These are phyloP conservation scores for Hyparrhenia diplandra DNA, from an alignment of 176 grass and related monocot genomes.

Conservation along the genomic window DNA sequence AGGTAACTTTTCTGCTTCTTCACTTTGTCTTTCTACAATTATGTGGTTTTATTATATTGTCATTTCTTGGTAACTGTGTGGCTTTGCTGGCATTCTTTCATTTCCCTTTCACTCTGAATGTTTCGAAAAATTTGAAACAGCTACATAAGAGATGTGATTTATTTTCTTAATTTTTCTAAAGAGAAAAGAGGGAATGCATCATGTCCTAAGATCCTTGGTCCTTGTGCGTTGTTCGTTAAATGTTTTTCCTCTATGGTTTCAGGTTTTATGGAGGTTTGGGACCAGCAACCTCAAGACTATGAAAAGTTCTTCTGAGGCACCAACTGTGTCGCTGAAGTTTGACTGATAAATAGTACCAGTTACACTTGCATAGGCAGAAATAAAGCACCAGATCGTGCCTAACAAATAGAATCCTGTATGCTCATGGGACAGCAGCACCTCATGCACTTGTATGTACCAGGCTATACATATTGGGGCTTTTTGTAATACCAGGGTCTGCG, in stretches of 20 bases:
- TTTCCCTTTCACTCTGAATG: neutral
- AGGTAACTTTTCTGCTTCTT: constrained; percentile 36
- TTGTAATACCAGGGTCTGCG: neutral
- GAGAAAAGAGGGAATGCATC: too few species aligned
- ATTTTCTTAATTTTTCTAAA: too few species aligned
- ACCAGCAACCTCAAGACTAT: constrained; percentile 58
- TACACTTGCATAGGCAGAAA: constrained; percentile 16
- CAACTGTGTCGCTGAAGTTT: constrained; percentile 17
- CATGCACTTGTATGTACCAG: neutral
- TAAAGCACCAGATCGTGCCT: constrained; percentile 7
- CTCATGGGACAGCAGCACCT: neutral
- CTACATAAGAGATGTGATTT: neutral
- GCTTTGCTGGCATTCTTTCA: neutral
- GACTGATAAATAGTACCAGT: neutral
- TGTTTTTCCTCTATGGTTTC: constrained; percentile 11
- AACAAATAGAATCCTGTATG: neutral
- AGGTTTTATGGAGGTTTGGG: constrained; percentile 81
- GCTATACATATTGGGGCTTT: neutral
- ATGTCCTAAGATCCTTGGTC: too few species aligned
- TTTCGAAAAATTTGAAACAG: constrained; percentile 13
- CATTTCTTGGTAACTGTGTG: neutral
- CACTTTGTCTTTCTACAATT: neutral
- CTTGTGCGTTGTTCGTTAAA: too few species aligned
- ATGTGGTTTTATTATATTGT: neutral
- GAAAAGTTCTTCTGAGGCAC: constrained; percentile 61